A percentile compares a stretch with the other conserved stretches of the same genome.
These are phyloP conservation scores for Colletotrichum viniferum DNA, from an alignment of 2,329 filamentous ascomycete genomes.

Conservation along the genomic window DNA sequence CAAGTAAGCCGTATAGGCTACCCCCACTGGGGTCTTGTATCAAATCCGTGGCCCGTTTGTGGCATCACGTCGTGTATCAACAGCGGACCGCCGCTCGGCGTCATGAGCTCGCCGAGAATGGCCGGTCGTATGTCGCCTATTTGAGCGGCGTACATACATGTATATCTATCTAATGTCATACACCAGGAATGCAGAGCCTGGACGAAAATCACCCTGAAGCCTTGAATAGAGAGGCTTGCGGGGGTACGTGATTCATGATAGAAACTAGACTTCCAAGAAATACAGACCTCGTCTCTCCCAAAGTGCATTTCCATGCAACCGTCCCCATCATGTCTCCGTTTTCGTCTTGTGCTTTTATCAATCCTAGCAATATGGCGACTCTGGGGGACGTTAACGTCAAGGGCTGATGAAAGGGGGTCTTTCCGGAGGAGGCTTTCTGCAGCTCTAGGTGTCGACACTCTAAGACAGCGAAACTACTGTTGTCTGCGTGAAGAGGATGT, in stretches of 20 bases:
- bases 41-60: background rate
- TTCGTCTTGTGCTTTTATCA: background rate
- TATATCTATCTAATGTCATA: conserved; percentile 22
- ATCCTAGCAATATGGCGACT: background rate
- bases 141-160: conserved; percentile 17
- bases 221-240: background rate
- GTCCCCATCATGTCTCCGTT: background rate
- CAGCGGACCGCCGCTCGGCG: background rate
- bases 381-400: background rate
- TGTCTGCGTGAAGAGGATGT: background rate
- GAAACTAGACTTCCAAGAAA: conserved; percentile 19
- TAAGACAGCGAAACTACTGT: background rate
- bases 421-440: background rate
- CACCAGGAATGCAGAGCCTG: background rate
- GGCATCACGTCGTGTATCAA: conserved; percentile 18
- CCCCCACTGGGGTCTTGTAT: background rate
- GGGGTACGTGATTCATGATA: conserved; percentile 16
- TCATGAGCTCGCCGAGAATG: background rate
- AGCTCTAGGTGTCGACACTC: background rate
- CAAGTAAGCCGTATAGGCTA: conserved; percentile 40
- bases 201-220: background rate
- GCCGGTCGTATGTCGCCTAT: background rate
- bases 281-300: conserved; percentile 16
- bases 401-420: background rate
- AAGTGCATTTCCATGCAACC: fast-evolving